Evolutionary conservation across 2,329 filamentous ascomycete genomes (phyloP).

Genomic region (Fusarium nematophilum): DNA sequence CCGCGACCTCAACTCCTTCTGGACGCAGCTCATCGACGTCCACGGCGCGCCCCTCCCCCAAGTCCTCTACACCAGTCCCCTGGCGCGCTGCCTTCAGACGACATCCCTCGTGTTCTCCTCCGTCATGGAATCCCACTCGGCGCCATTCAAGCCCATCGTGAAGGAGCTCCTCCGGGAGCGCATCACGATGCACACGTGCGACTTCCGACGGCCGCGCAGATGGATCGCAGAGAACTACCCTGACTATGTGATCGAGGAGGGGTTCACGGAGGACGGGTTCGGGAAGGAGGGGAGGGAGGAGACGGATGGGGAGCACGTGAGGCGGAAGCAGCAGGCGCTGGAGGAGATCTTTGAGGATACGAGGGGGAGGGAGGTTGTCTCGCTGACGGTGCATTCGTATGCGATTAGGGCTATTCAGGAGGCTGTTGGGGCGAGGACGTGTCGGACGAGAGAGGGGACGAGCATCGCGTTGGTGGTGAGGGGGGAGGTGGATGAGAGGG

Average conservation of each 20-base stretch:
- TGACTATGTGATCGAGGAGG: slow-evolving; percentile 62
- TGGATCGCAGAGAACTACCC: slow-evolving; percentile 64
- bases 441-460: slow-evolving; percentile 60
- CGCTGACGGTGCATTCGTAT: slow-evolving; percentile 62
- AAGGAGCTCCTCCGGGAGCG: slow-evolving; percentile 71
- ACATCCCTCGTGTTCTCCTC: slow-evolving; percentile 61
- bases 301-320: slow-evolving; percentile 59
- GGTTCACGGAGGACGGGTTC: slow-evolving; percentile 67
- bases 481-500: slow-evolving; percentile 43
- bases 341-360: slow-evolving; percentile 59
- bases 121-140: slow-evolving; percentile 50
- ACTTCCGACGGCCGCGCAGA: slow-evolving; percentile 61
- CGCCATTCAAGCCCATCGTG: slow-evolving; percentile 61
- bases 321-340: slow-evolving; percentile 55
- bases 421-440: slow-evolving; percentile 59
- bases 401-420: slow-evolving; percentile 56
- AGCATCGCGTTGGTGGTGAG: slow-evolving; percentile 68
- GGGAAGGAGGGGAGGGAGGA: slow-evolving; percentile 62
- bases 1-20: slow-evolving; percentile 61
- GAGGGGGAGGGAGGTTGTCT: slow-evolving; percentile 54
- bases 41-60: slow-evolving; percentile 64
- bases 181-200: slow-evolving; percentile 71
- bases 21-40: slow-evolving; percentile 56
- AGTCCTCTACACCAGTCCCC: slow-evolving; percentile 67
- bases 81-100: slow-evolving; percentile 69